Evolutionary conservation across 116 monocot genomes (phyloP).

Genomic region (Papilionanthe hybrid): DNA sequence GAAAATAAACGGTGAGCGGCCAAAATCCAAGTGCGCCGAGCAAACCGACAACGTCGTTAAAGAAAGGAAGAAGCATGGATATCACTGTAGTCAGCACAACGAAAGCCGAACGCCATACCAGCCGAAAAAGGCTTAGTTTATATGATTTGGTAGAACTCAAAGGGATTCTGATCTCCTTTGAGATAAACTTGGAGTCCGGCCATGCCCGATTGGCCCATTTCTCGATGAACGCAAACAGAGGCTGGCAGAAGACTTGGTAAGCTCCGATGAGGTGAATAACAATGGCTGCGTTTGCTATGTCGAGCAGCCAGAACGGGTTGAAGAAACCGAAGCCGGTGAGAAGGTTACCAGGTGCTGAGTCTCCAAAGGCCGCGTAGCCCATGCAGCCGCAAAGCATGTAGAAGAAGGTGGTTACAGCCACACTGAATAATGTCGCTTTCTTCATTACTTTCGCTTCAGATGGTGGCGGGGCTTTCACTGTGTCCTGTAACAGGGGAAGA

Average conservation of each 20-base stretch:
- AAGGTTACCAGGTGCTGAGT: slow-evolving; percentile 69
- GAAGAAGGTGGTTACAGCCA: slow-evolving; percentile 71
- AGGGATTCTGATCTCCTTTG: slow-evolving; percentile 21
- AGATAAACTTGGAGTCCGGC: slow-evolving; percentile 57
- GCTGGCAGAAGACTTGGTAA: slow-evolving; percentile 85
- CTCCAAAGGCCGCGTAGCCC: slow-evolving; percentile 93
- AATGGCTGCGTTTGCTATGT: slow-evolving; percentile 84
- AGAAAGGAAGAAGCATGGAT: slow-evolving; percentile 83
- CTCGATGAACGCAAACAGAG: slow-evolving; percentile 83
- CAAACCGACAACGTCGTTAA: slow-evolving; percentile 87
- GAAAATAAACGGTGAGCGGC: slow-evolving; percentile 90
- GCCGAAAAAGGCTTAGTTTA: slow-evolving; percentile 56
- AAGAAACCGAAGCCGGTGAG: slow-evolving; percentile 96
- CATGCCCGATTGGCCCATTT: slow-evolving; percentile 33
- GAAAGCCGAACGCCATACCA: slow-evolving; percentile 61
- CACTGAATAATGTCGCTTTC: slow-evolving; percentile 60
- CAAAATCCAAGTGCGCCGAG: slow-evolving; percentile 83
- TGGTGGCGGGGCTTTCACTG: slow-evolving; percentile 54
- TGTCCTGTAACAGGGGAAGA: slow-evolving; percentile 35
- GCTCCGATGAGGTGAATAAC: slow-evolving; percentile 86
- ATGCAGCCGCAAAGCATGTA: slow-evolving; percentile 90
- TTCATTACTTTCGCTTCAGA: slow-evolving; percentile 79
- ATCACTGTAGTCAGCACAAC: slow-evolving; percentile 67
- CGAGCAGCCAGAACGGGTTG: slow-evolving; percentile 90
- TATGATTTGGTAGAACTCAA: slow-evolving; percentile 8